Base-by-base conservation (phyloP, 2,329 filamentous ascomycete species). In the Diplodia seriata region DNA sequence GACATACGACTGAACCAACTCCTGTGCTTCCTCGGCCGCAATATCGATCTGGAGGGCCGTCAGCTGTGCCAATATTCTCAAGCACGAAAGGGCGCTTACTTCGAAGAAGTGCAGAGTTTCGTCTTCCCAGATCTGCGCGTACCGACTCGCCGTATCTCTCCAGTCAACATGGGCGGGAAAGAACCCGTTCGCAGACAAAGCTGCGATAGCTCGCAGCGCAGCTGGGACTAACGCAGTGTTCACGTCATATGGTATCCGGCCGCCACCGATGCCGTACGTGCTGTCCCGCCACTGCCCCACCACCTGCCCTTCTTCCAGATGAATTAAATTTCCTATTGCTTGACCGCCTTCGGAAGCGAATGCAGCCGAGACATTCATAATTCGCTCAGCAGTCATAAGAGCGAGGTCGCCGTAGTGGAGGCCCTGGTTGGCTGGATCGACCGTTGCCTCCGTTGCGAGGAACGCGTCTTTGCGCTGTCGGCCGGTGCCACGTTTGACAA, bases 241-340 rank as follows among this genome's bases (percentile, higher is more conserved):
- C 29, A 90, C 87, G 69, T 90, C 84, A 72, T 87, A 90, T 0
- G 88, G 87, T n/a, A 89, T 86, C 0, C 85, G 82, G 1, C 86
- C 88, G 40, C 86, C 86, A 1, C 86, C 88, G 15, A 90, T 80
- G 15, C 89, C 87, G 61, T 85, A 85, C 0, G 78, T 82, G 18
- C 85, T 87, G 70, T 90, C 88, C 57, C 88, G 82, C 88, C 88
- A 90, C 73, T 90, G 78, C 0, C 88, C 89, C 0, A 89, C 86
- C 0, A 82, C 70, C 69, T 89, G 76, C 7, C 78, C 82, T 0
- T 83, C 73, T 68, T 86, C 87, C 0, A 90, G 79, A 68, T 83
- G 85, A 15, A 90, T 84, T 2, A 90, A 77, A 38, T 90, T 90
- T 0, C 81, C 79, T 4, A 80, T 77, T 0, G 74, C 81, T 68